Conservation (phyloP, 257 asterid genomes). For the Dorcoceras hygrometricum region DNA sequence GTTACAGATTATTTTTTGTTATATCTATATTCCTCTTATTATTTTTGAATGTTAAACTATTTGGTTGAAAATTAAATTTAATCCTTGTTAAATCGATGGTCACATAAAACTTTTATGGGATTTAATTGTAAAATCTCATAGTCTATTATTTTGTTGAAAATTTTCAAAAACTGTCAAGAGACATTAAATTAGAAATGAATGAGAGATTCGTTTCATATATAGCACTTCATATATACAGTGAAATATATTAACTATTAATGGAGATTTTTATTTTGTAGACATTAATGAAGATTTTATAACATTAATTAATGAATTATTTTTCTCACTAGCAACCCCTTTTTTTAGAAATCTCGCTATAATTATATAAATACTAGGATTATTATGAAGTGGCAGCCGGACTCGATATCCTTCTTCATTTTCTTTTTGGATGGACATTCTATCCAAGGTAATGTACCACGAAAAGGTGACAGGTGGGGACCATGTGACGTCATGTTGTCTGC, state of each 20-base stretch:
- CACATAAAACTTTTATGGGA: too few relatives aligned
- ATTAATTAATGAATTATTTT: too few relatives aligned
- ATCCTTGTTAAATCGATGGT: not conserved
- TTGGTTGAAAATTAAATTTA: not conserved
- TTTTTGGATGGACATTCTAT: constrained; percentile 15
- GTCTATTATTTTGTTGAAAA: too few relatives aligned
- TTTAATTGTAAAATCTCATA: not conserved
- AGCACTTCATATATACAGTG: not conserved
- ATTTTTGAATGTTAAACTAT: too few relatives aligned
- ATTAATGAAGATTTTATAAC: too few relatives aligned
- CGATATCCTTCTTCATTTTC: not conserved
- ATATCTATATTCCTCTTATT: not conserved
- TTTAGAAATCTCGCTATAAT: too few relatives aligned
- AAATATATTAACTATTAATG: too few relatives aligned
- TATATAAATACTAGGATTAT: not conserved
- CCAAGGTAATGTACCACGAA: constrained; percentile 6
- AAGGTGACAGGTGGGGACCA: constrained; percentile 25
- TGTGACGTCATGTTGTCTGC: constrained; percentile 21
- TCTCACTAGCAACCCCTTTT: too few relatives aligned
- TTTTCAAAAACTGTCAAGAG: not conserved
- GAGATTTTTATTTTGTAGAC: too few relatives aligned
- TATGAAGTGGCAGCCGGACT: constrained; percentile 1
- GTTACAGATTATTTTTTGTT: too few relatives aligned
- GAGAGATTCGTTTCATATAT: too few relatives aligned
- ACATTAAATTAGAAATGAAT: not conserved